Base-by-base conservation (phyloP, 345 rosid genomes). In the Passiflora organensis region DNA sequence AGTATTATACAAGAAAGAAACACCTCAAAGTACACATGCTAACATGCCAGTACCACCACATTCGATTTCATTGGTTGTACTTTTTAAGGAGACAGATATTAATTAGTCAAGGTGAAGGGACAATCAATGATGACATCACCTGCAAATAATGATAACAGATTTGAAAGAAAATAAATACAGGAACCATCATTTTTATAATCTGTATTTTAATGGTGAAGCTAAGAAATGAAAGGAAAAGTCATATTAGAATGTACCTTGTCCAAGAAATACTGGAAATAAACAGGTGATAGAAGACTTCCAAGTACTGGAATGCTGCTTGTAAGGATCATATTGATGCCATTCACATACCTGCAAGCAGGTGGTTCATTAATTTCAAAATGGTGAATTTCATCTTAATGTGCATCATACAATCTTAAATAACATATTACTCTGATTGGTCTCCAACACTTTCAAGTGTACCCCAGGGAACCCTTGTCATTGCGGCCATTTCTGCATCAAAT, bases 401-500 rank as follows among this genome's bases (percentile, higher is more conserved):
- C 6, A 44, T 14, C 23, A 28, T 14, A 32, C 8, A 28, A 8
- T 28, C 5, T 28, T 2, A 14, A 2, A 24, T 37, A 23, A 34
- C 46, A 38, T 16, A n/a, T 80, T 73, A 93, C 99, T 72, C 87
- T 51, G 99, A 93, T 64, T 93, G 99, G 73, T 93, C 97, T 43
- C 97, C 99, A 41, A 93, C 99, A 70, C 97, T 85, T 72, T 93
- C 99, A 68, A 93, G 97, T 66, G 89, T 81, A 51, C 80, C 81
- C 99, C 99, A 93, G 56, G 85, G 87, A 61, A 93, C 91, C 65
- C 97, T 91, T 45, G 95, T 80, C 99, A 93, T 93, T 44, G 76
- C 84, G 52, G 89, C 94, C 95, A 93, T 89, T 82, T 93, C 97
- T 54, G 75, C 68, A 76, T 93, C 99, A 72, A 93, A 93, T 67